Conservation (phyloP, 1,284 basidiomycete species). For the Boletus putidus region DNA sequence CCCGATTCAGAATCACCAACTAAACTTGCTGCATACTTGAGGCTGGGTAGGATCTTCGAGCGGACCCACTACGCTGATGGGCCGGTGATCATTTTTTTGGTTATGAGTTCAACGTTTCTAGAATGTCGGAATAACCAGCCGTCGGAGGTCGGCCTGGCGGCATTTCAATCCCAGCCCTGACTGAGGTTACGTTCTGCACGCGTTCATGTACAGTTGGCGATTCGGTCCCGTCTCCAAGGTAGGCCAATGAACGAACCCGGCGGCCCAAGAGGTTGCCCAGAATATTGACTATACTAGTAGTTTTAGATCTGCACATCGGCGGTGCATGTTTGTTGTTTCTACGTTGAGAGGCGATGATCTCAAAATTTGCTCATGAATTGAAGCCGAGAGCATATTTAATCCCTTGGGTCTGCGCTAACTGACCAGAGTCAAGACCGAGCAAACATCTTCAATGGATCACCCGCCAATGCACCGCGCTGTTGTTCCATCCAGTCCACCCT, state of each 20-base stretch:
- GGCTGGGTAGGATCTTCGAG: too few species aligned
- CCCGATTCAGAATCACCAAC: too few species aligned
- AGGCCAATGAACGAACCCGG: too few species aligned
- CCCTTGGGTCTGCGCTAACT: neutral
- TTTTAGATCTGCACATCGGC: neutral
- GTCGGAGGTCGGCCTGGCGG: too few species aligned
- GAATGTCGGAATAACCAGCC: too few species aligned
- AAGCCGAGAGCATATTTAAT: conserved; percentile 13
- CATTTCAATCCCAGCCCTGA: neutral
- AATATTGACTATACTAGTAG: neutral
- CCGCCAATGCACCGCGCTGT: neutral
- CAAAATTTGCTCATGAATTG: neutral
- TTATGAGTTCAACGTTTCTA: too few species aligned
- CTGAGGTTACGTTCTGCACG: neutral
- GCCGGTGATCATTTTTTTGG: too few species aligned
- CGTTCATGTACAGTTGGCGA: too few species aligned
- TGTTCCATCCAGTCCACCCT: neutral
- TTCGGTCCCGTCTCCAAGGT: too few species aligned
- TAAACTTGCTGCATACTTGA: too few species aligned
- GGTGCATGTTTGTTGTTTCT: conserved; percentile 6
- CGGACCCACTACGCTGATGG: too few species aligned
- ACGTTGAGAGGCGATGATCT: conserved; percentile 2
- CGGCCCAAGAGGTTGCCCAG: neutral
- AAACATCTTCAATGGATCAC: neutral
- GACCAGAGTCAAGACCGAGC: neutral